phyloP scores from a whole-genome alignment of 371 early-diverging fungal genomes.

The Choanephora cucurbitarum region DNA sequence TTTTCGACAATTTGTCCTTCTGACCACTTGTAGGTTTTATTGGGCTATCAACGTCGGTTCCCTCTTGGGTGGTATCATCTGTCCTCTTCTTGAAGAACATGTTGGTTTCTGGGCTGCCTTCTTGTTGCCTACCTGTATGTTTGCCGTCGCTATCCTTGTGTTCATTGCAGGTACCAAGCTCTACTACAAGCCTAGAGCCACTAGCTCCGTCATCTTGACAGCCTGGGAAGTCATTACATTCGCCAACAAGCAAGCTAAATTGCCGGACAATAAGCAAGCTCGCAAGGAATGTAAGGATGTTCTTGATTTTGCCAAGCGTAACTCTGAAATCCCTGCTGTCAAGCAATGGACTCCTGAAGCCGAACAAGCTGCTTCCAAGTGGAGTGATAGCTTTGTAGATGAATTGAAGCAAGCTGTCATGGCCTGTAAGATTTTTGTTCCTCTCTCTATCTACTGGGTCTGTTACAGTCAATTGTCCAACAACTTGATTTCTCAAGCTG shows the following conservation, averaged over 20 bases:
- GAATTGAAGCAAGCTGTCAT: slow-evolving; percentile 63
- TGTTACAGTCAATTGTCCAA: slow-evolving; percentile 70
- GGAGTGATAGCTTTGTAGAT: slow-evolving; percentile 68
- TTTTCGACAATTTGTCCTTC: too few species aligned
- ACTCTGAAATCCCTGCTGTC: slow-evolving; percentile 34
- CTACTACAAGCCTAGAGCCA: slow-evolving; percentile 61
- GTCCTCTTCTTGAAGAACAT: slow-evolving; percentile 52
- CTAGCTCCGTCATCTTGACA: slow-evolving; percentile 56
- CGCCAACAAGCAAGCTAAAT: slow-evolving; percentile 39
- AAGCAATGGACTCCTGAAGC: slow-evolving; percentile 54
- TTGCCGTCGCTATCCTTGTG: slow-evolving; percentile 58
- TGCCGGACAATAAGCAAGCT: slow-evolving; percentile 38
- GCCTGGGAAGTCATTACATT: slow-evolving; percentile 49
- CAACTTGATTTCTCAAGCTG: slow-evolving; percentile 72
- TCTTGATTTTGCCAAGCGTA: slow-evolving; percentile 59
- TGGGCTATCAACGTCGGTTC: slow-evolving; percentile 83
- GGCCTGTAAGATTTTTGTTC: slow-evolving; percentile 71
- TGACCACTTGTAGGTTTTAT: slow-evolving; percentile 57
- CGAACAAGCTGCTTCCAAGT: slow-evolving; percentile 26
- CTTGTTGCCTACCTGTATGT: slow-evolving; percentile 67
- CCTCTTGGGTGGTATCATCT: slow-evolving; percentile 59
- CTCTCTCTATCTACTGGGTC: slow-evolving; percentile 77
- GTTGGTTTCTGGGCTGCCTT: slow-evolving; percentile 56
- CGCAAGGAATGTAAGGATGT: slow-evolving; percentile 24
- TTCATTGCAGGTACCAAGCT: slow-evolving; percentile 56